Base-by-base conservation (phyloP, 225 moss, liverwort and hornwort species). In the Straminergon stramineum region DNA sequence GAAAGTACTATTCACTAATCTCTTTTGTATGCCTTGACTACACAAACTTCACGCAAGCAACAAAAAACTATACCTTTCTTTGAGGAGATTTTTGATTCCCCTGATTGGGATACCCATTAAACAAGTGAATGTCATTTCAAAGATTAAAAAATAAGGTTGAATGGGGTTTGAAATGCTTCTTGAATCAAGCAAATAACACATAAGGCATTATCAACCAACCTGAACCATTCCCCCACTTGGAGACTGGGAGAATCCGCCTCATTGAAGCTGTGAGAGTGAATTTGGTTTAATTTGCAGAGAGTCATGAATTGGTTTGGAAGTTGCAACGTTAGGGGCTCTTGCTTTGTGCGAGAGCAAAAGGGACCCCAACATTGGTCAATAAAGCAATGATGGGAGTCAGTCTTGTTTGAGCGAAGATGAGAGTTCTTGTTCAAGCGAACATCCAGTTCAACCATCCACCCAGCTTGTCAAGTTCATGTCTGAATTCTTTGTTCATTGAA, bases 41-140 rank as follows among this genome's bases (percentile, higher is more conserved):
- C 2, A 41, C 26, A 39, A 26, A 41, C 8, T 26, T 71, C 15
- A 0, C 15, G 1, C 8, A 26, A 71, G 15, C 15, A 41, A 71
- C 2, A 71, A 41, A 26, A 14, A 1, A 2, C 9, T n/a, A 71
- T 71, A 41, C 2, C 15, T 0, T 24, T 2, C 24, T 24, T 26
- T 5, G 41, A 71, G 8, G 8, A 41, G 14, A 24, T 41, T 41
- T 66, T 70, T 26, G 0, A 26, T 41, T 41, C 3, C 9, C 5
- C 0, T 15, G 0, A 41, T 26, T 15, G 3, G 5, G 0, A 4
- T 69, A 8, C 2, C 8, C 0, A 39, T 1, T 5, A 39, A 1
- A n/a, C 12, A 20, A 69, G 15, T 26, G 3, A 71, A 41, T 26
- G 71, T 26, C 1, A 1, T 71, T 68, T 68, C 1, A 15, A 73